Evolutionary conservation across 495 filamentous ascomycete species (phyloP).

Genomic region (Hypomontagnella submonticulosa): DNA sequence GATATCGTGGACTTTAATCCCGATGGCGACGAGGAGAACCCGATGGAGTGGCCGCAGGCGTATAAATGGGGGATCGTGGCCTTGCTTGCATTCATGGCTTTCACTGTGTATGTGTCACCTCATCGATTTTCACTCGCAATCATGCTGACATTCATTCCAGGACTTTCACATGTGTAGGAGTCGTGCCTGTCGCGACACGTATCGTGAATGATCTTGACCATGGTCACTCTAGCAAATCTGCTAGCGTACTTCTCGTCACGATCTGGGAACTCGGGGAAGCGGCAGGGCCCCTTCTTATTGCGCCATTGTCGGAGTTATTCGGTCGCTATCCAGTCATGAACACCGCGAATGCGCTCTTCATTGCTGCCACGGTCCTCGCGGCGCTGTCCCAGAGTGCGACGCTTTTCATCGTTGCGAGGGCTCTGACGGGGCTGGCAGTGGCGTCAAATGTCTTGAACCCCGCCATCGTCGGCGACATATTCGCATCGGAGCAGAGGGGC

Average conservation of each 20-base stretch:
- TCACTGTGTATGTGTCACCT: slow-evolving; percentile 60
- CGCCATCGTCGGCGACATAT: slow-evolving; percentile 69
- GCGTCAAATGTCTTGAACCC: slow-evolving; percentile 67
- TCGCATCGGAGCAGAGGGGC: slow-evolving; percentile 60
- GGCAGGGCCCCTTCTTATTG: slow-evolving; percentile 68
- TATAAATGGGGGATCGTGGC: slow-evolving; percentile 63
- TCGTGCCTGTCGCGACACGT: slow-evolving; percentile 62
- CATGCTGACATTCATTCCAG: slow-evolving; percentile 46
- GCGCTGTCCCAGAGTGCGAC: slow-evolving; percentile 54
- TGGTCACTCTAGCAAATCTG: slow-evolving; percentile 52
- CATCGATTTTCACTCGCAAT: not conserved
- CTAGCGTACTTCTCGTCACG: slow-evolving; percentile 66
- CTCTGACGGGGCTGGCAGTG: slow-evolving; percentile 63
- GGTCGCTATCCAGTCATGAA: slow-evolving; percentile 67
- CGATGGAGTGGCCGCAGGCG: slow-evolving; percentile 59
- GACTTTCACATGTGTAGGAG: slow-evolving; percentile 65
- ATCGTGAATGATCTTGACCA: slow-evolving; percentile 61
- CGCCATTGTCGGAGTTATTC: slow-evolving; percentile 66
- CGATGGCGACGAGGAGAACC: slow-evolving; percentile 63
- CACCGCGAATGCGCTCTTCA: slow-evolving; percentile 62
- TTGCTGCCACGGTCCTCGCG: slow-evolving; percentile 56
- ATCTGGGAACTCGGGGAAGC: slow-evolving; percentile 69
- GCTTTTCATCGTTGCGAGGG: slow-evolving; percentile 60
- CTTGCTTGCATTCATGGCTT: slow-evolving; percentile 62
- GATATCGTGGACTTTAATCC: slow-evolving; percentile 59